Evolutionary conservation across 306 rosid species (phyloP).

Genomic region (Alnus glutinosa): DNA sequence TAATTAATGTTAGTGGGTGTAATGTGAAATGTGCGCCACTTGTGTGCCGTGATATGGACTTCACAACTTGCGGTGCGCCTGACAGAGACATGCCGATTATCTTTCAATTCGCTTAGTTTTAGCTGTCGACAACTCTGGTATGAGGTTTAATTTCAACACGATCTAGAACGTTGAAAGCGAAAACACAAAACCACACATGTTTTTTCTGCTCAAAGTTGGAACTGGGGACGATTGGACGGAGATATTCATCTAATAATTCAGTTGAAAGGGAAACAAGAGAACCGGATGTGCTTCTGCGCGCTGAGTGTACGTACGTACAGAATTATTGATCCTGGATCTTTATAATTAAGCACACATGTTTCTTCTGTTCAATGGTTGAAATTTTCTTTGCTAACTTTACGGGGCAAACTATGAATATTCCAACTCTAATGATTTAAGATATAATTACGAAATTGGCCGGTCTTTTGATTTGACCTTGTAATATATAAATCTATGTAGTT

Average conservation of each 20-base stretch:
- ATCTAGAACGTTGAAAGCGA: not conserved
- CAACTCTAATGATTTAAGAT: too few species aligned
- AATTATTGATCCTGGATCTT: not conserved
- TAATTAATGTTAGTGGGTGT: not conserved
- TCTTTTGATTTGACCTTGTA: too few species aligned
- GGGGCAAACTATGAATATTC: not conserved
- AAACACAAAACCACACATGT: not conserved
- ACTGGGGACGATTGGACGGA: not conserved
- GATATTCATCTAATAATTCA: not conserved
- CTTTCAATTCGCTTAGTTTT: not conserved
- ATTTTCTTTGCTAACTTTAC: not conserved
- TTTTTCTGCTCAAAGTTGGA: not conserved
- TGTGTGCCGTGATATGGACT: not conserved
- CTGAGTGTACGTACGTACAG: not conserved
- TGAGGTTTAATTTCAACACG: not conserved
- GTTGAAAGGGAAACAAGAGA: not conserved
- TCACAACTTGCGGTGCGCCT: conserved; percentile 10
- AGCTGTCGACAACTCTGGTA: not conserved
- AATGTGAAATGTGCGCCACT: conserved; percentile 7
- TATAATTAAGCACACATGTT: not conserved
- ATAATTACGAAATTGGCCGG: too few species aligned
- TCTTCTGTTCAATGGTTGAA: not conserved
- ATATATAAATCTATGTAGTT: too few species aligned
- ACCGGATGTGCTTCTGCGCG: not conserved
- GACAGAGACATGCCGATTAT: not conserved